Base-by-base conservation (phyloP, 2,329 filamentous ascomycete genomes). In the Sporothrix protearum region DNA sequence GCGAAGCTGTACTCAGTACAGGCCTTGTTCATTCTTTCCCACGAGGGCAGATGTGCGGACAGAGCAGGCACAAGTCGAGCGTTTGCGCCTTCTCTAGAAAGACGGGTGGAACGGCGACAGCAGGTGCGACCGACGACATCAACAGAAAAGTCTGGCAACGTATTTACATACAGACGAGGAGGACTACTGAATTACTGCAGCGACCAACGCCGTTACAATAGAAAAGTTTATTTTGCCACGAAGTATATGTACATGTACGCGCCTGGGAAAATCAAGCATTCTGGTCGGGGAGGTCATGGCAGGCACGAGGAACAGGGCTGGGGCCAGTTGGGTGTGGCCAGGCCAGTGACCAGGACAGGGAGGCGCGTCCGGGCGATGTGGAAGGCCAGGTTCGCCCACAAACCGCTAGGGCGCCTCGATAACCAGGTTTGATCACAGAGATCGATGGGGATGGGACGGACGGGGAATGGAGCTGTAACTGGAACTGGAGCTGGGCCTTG, bases 401-500 rank as follows among this genome's bases (percentile, higher is more conserved):
- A 19, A 39, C 55, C 55, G 55, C 55, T 64, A 51, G 57, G 33
- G 45, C 47, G 33, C 69, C 5, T 66, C 36, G 70, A 61, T 67
- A 63, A 71, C 70, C 63, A 71, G 71, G 61, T 64, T 72, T 72
- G 71, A 68, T 73, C 64, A 42, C 53, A 59, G 28, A 73, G 72
- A 73, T 73, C 70, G 71, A 71, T 72, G 72, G 39, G 42, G 42
- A 47, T 47, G 42, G 14, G 42, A 47, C 42, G 42, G 42, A 47
- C 42, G 42, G 42, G 42, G 42, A 19, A 8, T 42, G 39, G 39
- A 42, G 39, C 39, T 42, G n/a, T n/a, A n/a, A 61, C 57, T 39
- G 57, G 57, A 36, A 30, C 30, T 28, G 14, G 55, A 59, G 14
- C 25, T 33, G 69, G 66, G 67, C 25, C 19, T 47, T 69, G 53